phyloP scores from a whole-genome alignment of 2,329 filamentous ascomycete species.

The Cladosporium sp. region DNA sequence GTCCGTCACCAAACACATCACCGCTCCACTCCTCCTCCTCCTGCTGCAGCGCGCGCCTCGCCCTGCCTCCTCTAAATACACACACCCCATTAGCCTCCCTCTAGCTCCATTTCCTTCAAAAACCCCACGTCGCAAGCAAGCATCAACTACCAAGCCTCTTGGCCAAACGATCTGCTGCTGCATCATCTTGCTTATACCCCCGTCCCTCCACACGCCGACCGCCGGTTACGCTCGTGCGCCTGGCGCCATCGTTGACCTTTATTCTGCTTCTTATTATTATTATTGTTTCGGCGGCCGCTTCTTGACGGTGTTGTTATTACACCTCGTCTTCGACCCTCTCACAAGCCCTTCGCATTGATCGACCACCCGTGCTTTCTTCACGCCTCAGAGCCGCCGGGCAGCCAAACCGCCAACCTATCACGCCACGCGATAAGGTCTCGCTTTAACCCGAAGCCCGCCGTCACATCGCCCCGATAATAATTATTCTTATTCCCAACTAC shows the following conservation, averaged over 20 bases:
- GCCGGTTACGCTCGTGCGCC: slow-evolving; percentile 10
- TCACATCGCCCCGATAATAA: neutral
- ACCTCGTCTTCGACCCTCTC: neutral
- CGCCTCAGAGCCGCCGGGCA: neutral
- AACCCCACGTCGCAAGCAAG: neutral
- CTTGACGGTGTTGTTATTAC: neutral
- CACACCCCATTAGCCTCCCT: neutral
- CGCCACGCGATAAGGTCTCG: slow-evolving; percentile 14
- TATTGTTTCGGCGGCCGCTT: neutral
- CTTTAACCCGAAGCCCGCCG: neutral
- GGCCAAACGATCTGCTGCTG: slow-evolving; percentile 15
- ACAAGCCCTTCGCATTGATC: neutral
- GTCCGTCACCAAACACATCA: neutral
- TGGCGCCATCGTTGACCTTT: neutral
- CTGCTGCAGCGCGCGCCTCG: neutral
- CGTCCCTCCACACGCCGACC: slow-evolving; percentile 4
- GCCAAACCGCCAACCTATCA: no score
- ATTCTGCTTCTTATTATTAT: neutral
- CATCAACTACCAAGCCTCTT: slow-evolving; percentile 9
- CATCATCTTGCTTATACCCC: slow-evolving; percentile 16
- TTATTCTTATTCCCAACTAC: neutral
- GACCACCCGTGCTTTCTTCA: neutral
- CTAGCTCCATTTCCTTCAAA: neutral
- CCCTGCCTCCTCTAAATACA: neutral
- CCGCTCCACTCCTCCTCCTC: neutral